phyloP scores from a whole-genome alignment of 768 basidiomycete species.

The Megacollybia marginata region DNA sequence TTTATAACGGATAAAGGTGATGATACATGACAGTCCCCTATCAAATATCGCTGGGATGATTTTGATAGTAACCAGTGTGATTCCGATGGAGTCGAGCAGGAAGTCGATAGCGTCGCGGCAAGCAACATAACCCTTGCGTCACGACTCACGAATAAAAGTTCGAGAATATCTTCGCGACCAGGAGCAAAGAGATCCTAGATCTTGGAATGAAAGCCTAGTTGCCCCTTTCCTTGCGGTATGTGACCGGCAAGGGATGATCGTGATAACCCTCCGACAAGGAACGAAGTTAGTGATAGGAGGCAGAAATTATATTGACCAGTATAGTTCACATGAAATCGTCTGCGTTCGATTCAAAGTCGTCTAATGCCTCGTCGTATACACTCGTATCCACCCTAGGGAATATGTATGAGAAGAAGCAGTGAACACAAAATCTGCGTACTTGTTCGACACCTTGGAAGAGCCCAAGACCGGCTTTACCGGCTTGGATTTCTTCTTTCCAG shows the following conservation, averaged over 20 bases:
- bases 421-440: constrained; percentile 31
- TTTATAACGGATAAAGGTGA: not conserved
- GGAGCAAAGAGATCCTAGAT: not conserved
- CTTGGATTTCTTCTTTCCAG: constrained; percentile 87
- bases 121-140: too few species aligned
- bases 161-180: too few species aligned
- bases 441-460: constrained; percentile 55
- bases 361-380: constrained; percentile 82
- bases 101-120: not conserved
- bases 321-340: constrained; percentile 86
- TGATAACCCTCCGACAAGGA: not conserved
- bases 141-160: not conserved
- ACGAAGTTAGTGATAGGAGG: not conserved
- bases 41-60: not conserved
- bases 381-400: constrained; percentile 63
- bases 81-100: not conserved
- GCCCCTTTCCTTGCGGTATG: not conserved
- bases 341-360: constrained; percentile 70
- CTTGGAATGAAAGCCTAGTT: not conserved
- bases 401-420: not conserved
- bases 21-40: not conserved
- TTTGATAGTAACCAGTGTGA: not conserved
- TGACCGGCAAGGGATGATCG: not conserved
- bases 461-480: constrained; percentile 71
- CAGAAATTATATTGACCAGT: not conserved